phyloP scores from a whole-genome alignment of 1,139 yeast genomes.

The Candida sp. region DNA sequence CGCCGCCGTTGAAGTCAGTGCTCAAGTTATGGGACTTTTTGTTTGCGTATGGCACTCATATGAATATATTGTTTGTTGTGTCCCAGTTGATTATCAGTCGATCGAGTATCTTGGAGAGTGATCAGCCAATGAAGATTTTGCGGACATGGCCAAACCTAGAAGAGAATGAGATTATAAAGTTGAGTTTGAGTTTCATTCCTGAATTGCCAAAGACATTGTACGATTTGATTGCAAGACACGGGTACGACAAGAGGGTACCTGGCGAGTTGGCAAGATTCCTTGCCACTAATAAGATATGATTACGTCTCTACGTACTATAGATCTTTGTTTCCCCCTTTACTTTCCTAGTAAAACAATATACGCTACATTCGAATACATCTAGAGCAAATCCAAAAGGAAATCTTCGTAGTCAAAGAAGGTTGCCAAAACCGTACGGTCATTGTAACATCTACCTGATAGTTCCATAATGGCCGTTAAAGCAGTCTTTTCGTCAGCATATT shows the following conservation, averaged over 20 bases:
- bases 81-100: constrained; percentile 82
- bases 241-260: constrained; percentile 60
- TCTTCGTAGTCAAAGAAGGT: constrained; percentile 66
- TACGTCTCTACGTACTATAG: neutral
- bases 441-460: constrained; percentile 71
- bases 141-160: constrained; percentile 76
- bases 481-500: constrained; percentile 55
- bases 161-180: constrained; percentile 76
- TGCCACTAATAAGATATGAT: constrained; percentile 3
- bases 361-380: neutral
- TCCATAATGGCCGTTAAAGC: constrained; percentile 64
- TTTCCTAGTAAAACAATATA: neutral
- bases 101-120: constrained; percentile 56
- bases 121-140: constrained; percentile 75
- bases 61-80: constrained; percentile 83
- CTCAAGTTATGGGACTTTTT: constrained; percentile 87
- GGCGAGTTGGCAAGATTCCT: constrained; percentile 34
- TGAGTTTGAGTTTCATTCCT: constrained; percentile 82
- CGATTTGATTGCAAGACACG: constrained; percentile 72
- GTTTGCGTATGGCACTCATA: constrained; percentile 90
- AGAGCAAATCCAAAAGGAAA: constrained; percentile 26
- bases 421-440: constrained; percentile 73
- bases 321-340: neutral
- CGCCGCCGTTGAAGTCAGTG: constrained; percentile 82
- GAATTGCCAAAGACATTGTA: constrained; percentile 73